Base-by-base conservation (phyloP, 73 alveolate genomes). In the Uronychia binucleata region DNA sequence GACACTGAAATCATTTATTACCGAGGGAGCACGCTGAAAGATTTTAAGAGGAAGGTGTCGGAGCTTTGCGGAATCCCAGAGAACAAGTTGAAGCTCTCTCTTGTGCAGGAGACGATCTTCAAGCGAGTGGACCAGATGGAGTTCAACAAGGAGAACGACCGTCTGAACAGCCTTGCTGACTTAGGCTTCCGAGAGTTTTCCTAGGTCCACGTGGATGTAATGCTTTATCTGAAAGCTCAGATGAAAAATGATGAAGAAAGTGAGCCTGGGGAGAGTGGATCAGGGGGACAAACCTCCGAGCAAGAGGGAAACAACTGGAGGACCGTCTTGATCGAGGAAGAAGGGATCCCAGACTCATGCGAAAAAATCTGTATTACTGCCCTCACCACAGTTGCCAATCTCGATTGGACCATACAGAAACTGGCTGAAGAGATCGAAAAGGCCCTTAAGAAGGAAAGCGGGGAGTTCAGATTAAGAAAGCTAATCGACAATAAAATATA, bases 401-500 rank as follows among this genome's bases (percentile, higher is more conserved):
- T 82, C 0, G 34, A 31, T 32, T 87, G 93, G 90, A 87, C 83
- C 8, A 78, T 87, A 31, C 31, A 74, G 30, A 59, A 81, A 19
- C 80, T 87, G 30, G 27, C 29, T 35, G 82, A 74, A 1, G 87
- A 87, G 29, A 46, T 33, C 25, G 57, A 28, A 26, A 32, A 31
- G 31, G 89, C 82, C 0, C 28, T 60, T 57, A 79, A 76, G 26
- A 31, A 57, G 58, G 88, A 58, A 29, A 59, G 34, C 29, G 85
- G 75, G 28, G 94, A 93, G 8, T 77, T 77, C 28, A 78, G 95
- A 30, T 90, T 93, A 33, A 84, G 90, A 60, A 93, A 89, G 57
- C 59, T 89, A 28, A 57, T 86, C 0, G 89, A 90, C 27, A 78
- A 81, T 35, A 60, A 81, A 58, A 74, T 89, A 30, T 79, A 76